These are phyloP conservation scores for Claviceps quebecensis DNA, from an alignment of 2,329 filamentous ascomycete species.

Conservation along the genomic window DNA sequence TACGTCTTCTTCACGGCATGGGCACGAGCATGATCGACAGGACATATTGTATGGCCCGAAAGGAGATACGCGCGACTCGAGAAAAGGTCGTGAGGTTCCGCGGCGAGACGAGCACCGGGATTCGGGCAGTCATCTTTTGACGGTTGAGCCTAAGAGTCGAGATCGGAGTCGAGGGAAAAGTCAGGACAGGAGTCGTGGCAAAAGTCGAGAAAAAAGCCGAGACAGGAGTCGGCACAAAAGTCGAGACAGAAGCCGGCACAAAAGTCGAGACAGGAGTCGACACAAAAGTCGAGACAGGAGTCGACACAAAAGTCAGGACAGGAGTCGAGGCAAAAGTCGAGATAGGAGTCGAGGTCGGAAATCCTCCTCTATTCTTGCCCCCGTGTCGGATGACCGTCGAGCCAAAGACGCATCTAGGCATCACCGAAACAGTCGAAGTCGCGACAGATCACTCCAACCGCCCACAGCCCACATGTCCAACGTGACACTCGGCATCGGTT, in stretches of 20 bases:
- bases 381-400: slow-evolving; percentile 8
- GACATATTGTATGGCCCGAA: slow-evolving; percentile 5
- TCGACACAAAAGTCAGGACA: too few species aligned
- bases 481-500: slow-evolving; percentile 35
- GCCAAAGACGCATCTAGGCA: slow-evolving; percentile 14
- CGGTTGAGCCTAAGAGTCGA: slow-evolving; percentile 24
- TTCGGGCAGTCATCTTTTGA: slow-evolving; percentile 26
- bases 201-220: too few species aligned
- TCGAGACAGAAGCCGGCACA: too few species aligned
- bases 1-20: slow-evolving; percentile 12
- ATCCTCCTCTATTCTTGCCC: slow-evolving; percentile 11
- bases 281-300: too few species aligned
- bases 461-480: slow-evolving; percentile 36
- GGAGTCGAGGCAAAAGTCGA: too few species aligned
- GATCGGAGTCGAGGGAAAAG: too few species aligned
- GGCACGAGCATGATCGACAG: slow-evolving; percentile 5
- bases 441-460: slow-evolving; percentile 33
- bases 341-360: slow-evolving; percentile 1
- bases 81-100: slow-evolving; percentile 11
- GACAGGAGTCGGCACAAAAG: too few species aligned
- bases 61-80: slow-evolving; percentile 10
- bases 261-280: too few species aligned
- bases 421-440: slow-evolving; percentile 21
- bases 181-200: too few species aligned
- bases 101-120: slow-evolving; percentile 22